Evolutionary conservation across 306 rosid genomes (phyloP).

Genomic region (Pterocarpus macrocarpus): DNA sequence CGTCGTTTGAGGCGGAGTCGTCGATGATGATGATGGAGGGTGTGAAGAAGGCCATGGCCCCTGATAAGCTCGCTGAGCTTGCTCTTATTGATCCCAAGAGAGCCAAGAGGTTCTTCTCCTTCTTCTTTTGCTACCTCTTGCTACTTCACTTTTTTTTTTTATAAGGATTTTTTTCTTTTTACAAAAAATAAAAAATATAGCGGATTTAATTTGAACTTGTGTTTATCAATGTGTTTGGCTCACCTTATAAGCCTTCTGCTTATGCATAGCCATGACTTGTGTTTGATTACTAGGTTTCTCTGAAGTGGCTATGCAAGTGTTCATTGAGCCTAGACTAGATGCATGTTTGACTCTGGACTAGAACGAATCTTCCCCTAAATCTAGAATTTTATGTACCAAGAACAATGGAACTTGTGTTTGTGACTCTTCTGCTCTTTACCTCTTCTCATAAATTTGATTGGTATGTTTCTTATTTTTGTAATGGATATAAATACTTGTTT

Average conservation of each 20-base stretch:
- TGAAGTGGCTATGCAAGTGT: too few species aligned
- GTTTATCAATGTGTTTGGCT: neutral
- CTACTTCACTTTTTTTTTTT: constrained; percentile 10
- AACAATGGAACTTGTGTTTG: neutral
- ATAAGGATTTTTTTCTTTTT: too few species aligned
- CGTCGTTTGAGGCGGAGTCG: constrained; percentile 74
- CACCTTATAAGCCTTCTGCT: too few species aligned
- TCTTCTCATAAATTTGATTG: neutral
- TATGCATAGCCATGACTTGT: too few species aligned
- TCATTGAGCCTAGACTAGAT: too few species aligned
- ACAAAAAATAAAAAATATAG: neutral
- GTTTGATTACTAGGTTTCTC: too few species aligned
- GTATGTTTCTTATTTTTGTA: neutral
- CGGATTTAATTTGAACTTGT: neutral
- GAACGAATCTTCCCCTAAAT: too few species aligned
- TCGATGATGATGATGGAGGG: constrained; percentile 52
- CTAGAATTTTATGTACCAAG: too few species aligned
- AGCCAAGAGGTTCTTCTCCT: constrained; percentile 75
- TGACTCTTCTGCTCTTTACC: neutral
- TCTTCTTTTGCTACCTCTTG: too few species aligned
- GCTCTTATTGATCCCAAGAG: constrained; percentile 92
- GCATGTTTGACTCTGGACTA: too few species aligned
- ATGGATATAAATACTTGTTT: neutral
- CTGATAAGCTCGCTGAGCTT: constrained; percentile 95
- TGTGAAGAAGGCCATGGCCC: constrained; percentile 78